These are phyloP conservation scores for Magnaporthiopsis incrustans DNA, from an alignment of 2,329 filamentous ascomycete species.

Conservation along the genomic window DNA sequence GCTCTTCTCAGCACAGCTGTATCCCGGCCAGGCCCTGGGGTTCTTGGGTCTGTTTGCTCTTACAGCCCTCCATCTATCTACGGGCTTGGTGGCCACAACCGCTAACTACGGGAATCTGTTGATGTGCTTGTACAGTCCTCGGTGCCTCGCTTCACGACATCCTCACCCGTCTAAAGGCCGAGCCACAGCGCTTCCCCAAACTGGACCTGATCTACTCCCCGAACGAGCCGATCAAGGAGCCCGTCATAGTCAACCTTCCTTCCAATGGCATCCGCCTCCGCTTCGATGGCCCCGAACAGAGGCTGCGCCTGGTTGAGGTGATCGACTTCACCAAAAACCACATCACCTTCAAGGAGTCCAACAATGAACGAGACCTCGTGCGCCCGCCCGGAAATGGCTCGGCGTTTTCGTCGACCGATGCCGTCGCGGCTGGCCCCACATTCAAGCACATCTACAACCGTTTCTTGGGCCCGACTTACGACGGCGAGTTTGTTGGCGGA, in stretches of 20 bases:
- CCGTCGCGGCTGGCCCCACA: slow-evolving; percentile 51
- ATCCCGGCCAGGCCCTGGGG: slow-evolving; percentile 59
- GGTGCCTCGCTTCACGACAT: slow-evolving; percentile 89
- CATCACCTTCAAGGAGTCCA: slow-evolving; percentile 67
- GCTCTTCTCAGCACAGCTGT: slow-evolving; percentile 52
- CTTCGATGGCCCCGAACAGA: slow-evolving; percentile 90
- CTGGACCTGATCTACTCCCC: slow-evolving; percentile 77
- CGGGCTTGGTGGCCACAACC: slow-evolving; percentile 6
- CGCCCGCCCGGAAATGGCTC: slow-evolving; percentile 40
- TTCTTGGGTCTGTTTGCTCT: slow-evolving; percentile 36
- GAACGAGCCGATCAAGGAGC: slow-evolving; percentile 63
- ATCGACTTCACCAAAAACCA: slow-evolving; percentile 80
- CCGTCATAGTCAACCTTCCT: slow-evolving; percentile 68
- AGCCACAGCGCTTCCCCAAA: slow-evolving; percentile 72
- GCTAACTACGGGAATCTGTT: slow-evolving; percentile 9
- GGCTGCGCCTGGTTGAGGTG: slow-evolving; percentile 83
- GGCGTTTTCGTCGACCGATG: not conserved
- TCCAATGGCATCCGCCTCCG: slow-evolving; percentile 82
- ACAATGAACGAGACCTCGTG: slow-evolving; percentile 63
- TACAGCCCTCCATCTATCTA: not conserved
- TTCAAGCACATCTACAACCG: slow-evolving; percentile 90
- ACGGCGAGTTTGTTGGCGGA: slow-evolving; percentile 71
- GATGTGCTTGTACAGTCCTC: slow-evolving; percentile 49
- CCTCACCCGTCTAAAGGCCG: slow-evolving; percentile 78
- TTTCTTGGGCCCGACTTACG: slow-evolving; percentile 88